Evolutionary conservation across 1,284 basidiomycete genomes (phyloP), one percentile per base, ranked within the genome.

Genomic region (Cutaneotrichosporon sp.): DNA sequence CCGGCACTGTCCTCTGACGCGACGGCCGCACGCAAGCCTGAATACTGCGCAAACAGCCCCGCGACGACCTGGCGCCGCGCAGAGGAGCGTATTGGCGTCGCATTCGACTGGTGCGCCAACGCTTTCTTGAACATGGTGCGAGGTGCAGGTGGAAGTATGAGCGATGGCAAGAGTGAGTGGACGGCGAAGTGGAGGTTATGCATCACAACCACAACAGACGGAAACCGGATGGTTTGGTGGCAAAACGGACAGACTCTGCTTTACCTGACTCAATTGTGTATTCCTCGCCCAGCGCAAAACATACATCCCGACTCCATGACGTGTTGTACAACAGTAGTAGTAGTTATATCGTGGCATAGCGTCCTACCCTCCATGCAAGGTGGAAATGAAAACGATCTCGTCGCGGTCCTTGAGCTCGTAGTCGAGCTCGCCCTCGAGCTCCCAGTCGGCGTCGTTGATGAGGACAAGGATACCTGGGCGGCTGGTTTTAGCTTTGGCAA

Each of bases 401-500:
- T 98, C 94, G 3, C 82, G 80, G 36, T 86, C 79, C 70, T 88
- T 80, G 53, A 97, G 73, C 59, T 78, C 78, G 70, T 96, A 97
- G 26, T 88, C 85, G 20, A 90, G 85, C 74, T 97, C 94, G 33
- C 91, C 92, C 70, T 97, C 93, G 10, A 98, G 80, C 70, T 97
- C 94, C 94, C 94, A 98, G 68, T 98, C 94, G 1, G 90, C 88
- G 64, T 97, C 90, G 70, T 97, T 98, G 59, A 98, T 84, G 26
- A 98, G 79, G 0, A 97, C 93, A 4, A 98, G 80, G 40, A 98
- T 96, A 0, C 94, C 94, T 0, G 94, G 94, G 13, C 94, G 90
- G 15, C 92, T 97, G 70, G 20, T 2, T 23, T 54, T 39, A 53
- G 46, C 37, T 12, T 15, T 10, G 4, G 17, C 17, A 30, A 13